Evolutionary conservation across 2,329 filamentous ascomycete species (phyloP).

Genomic region (Stemphylium lycopersici): DNA sequence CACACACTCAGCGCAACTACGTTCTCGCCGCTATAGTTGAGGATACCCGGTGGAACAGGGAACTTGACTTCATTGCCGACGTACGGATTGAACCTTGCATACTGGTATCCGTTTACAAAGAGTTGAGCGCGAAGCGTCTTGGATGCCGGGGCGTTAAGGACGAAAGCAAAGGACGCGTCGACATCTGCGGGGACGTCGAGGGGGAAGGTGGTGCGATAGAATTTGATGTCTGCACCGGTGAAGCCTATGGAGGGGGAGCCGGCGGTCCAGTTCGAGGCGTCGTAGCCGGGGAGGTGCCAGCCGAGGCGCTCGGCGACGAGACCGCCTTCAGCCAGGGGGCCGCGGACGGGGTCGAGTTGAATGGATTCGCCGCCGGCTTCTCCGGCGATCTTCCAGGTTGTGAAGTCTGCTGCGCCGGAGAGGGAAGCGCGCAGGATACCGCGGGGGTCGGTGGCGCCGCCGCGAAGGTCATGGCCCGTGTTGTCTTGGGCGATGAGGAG

Average conservation of each 20-base stretch:
- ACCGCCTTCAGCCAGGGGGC: slow-evolving; percentile 64
- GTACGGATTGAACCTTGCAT: slow-evolving; percentile 64
- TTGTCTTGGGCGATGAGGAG: slow-evolving; percentile 66
- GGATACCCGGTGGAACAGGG: slow-evolving; percentile 64
- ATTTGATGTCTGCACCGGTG: slow-evolving; percentile 58
- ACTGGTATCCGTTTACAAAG: slow-evolving; percentile 71
- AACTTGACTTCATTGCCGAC: slow-evolving; percentile 67
- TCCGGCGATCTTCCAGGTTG: slow-evolving; percentile 64
- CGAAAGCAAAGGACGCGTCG: slow-evolving; percentile 64
- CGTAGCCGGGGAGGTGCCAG: slow-evolving; percentile 64
- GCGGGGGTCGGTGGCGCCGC: slow-evolving; percentile 55
- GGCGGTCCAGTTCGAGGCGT: slow-evolving; percentile 54
- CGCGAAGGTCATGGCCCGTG: slow-evolving; percentile 64
- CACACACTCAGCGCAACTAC: slow-evolving; percentile 64
- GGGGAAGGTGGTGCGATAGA: slow-evolving; percentile 61
- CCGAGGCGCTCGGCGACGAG: slow-evolving; percentile 64
- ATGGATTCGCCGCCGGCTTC: slow-evolving; percentile 58
- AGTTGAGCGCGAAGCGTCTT: slow-evolving; percentile 60
- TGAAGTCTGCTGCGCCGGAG: slow-evolving; percentile 51
- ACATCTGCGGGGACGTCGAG: slow-evolving; percentile 59
- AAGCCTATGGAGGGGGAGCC: slow-evolving; percentile 51
- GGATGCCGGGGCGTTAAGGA: slow-evolving; percentile 55
- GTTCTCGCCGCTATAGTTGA: slow-evolving; percentile 65
- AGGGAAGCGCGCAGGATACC: slow-evolving; percentile 62
- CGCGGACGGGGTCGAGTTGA: slow-evolving; percentile 62